Evolutionary conservation across 768 basidiomycete genomes (phyloP).

Genomic region (Naganishia onofrii): DNA sequence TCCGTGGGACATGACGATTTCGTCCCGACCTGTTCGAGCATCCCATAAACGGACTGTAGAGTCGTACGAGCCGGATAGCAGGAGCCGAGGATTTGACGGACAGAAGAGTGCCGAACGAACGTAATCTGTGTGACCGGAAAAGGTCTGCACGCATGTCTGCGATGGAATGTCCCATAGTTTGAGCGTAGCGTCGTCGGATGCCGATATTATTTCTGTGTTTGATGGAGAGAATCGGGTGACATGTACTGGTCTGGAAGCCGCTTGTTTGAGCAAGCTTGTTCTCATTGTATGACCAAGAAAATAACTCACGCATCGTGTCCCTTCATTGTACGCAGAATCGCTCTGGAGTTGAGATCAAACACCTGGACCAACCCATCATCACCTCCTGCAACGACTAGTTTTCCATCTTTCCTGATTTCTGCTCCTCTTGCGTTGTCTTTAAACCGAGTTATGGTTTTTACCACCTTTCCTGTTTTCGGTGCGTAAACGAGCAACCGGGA

Average conservation of each 20-base stretch:
- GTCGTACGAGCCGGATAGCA: slow-evolving; percentile 94
- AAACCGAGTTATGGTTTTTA: slow-evolving; percentile 93
- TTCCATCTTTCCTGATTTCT: slow-evolving; percentile 85
- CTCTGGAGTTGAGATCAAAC: slow-evolving; percentile 89
- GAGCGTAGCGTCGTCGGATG: slow-evolving; percentile 92
- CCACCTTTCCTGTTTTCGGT: slow-evolving; percentile 90
- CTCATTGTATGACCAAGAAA: not conserved
- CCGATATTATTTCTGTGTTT: slow-evolving; percentile 79
- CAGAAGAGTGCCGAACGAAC: slow-evolving; percentile 89
- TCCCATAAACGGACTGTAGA: slow-evolving; percentile 85
- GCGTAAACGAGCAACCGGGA: slow-evolving; percentile 93
- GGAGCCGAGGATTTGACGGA: slow-evolving; percentile 71
- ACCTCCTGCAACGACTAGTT: slow-evolving; percentile 89
- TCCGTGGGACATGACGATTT: slow-evolving; percentile 63
- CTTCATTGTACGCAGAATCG: slow-evolving; percentile 86
- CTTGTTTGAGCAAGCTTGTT: not conserved
- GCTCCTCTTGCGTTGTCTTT: slow-evolving; percentile 92
- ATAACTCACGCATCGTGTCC: slow-evolving; percentile 74
- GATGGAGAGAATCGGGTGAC: slow-evolving; percentile 85
- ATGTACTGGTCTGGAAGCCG: slow-evolving; percentile 67
- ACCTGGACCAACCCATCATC: slow-evolving; percentile 85
- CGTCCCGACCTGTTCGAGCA: slow-evolving; percentile 73
- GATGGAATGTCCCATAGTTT: slow-evolving; percentile 94
- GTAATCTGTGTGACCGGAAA: slow-evolving; percentile 87
- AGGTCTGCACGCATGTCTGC: slow-evolving; percentile 71